A percentile compares a stretch with the other conserved stretches of the same genome.
Conservation (phyloP, 495 filamentous ascomycete species). For the Neurospora sp. region DNA sequence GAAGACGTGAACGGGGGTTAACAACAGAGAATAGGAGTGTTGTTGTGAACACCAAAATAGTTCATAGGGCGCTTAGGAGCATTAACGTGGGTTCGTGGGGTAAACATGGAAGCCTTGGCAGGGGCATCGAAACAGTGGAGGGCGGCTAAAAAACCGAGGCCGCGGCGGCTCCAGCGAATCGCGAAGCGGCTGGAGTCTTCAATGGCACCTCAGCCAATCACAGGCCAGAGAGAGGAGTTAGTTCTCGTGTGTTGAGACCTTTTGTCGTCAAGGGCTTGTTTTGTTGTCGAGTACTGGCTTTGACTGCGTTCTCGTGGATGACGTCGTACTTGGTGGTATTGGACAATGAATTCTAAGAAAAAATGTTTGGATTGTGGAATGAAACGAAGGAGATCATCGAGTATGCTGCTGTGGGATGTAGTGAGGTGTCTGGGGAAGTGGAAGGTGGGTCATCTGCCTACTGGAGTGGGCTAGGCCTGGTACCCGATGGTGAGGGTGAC, state of each 20-base stretch:
- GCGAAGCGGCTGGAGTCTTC: neutral
- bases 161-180: neutral
- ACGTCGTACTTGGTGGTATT: neutral
- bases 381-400: neutral
- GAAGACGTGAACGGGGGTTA: neutral
- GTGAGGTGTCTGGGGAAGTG: neutral
- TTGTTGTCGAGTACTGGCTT: neutral
- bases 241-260: neutral
- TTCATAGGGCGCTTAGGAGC: neutral
- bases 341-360: neutral
- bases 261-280: neutral
- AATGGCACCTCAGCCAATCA: neutral
- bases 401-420: neutral
- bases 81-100: neutral
- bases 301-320: neutral
- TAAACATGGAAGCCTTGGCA: neutral
- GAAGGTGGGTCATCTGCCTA: neutral
- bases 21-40: neutral
- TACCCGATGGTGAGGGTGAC: neutral
- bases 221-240: neutral
- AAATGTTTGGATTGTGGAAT: neutral
- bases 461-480: neutral
- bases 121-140: neutral
- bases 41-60: neutral
- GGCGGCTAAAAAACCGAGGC: neutral